A percentile compares a stretch with the other conserved stretches of the same genome.
phyloP scores from a whole-genome alignment of 768 basidiomycete genomes.

The Suillus alpinus region DNA sequence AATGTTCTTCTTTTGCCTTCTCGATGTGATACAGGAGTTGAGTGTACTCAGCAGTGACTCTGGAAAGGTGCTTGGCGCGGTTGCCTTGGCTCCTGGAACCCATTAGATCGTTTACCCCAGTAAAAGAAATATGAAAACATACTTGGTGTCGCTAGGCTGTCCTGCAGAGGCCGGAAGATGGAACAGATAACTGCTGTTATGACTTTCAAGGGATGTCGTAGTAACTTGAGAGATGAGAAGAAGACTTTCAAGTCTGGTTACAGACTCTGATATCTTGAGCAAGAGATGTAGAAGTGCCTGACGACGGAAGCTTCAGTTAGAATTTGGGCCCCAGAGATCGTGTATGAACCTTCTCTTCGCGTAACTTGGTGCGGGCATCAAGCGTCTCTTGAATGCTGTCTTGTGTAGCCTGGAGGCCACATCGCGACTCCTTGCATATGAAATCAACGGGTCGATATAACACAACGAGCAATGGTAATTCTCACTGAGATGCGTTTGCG shows the following conservation, averaged over 20 bases:
- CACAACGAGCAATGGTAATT: conserved; percentile 18
- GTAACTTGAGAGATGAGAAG: conserved; percentile 58
- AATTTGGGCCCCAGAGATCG: conserved; percentile 1
- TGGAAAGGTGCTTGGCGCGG: conserved; percentile 74
- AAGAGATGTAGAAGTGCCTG: conserved; percentile 84
- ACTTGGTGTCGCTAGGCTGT: conserved; percentile 40
- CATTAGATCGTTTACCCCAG: conserved; percentile 4
- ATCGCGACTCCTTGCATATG: conserved; percentile 52
- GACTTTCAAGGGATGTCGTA: conserved; percentile 30
- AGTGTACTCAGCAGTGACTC: conserved; percentile 88
- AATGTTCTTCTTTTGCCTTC: conserved; percentile 76
- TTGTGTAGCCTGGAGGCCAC: conserved; percentile 64
- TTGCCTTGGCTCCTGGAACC: conserved; percentile 52
- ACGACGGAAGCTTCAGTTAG: conserved; percentile 7
- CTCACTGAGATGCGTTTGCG: conserved; percentile 68
- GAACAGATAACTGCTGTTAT: conserved; percentile 30
- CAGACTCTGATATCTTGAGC: conserved; percentile 89
- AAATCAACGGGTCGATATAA: background rate
- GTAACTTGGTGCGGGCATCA: conserved; percentile 64
- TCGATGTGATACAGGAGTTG: conserved; percentile 87
- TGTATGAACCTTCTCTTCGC: conserved; percentile 73
- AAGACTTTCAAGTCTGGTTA: conserved; percentile 83
- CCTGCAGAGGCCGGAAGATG: conserved; percentile 26
- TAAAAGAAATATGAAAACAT: background rate
- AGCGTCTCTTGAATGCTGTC: conserved; percentile 77